A percentile compares a stretch with the other conserved stretches of the same genome.
Conservation (phyloP, 106 monocot genomes). For the Dioscorea zingiberensis region DNA sequence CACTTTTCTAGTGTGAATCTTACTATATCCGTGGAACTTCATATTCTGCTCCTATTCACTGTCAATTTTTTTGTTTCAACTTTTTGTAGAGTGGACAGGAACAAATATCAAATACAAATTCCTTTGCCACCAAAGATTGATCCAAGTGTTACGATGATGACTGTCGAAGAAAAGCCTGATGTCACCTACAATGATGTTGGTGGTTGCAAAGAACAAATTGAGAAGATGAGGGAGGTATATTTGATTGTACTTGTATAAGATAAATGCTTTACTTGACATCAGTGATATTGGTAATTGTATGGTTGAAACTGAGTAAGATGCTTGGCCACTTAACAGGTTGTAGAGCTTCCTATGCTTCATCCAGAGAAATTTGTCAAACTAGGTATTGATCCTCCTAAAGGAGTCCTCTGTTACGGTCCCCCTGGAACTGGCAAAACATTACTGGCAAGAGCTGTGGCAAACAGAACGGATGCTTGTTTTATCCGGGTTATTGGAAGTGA, state of each 20-base stretch:
- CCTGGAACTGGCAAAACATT: constrained; percentile 98
- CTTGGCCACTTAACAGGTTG: constrained; percentile 40
- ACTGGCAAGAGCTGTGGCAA: constrained; percentile 94
- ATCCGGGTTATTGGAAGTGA: constrained; percentile 98
- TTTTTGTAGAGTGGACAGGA: constrained; percentile 79
- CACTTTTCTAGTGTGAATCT: too few species aligned
- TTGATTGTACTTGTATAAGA: background rate
- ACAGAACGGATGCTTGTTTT: constrained; percentile 95
- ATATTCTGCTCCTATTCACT: too few species aligned
- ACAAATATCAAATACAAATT: constrained; percentile 99
- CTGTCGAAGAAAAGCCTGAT: constrained; percentile 97
- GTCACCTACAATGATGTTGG: constrained; percentile 99
- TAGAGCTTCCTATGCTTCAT: constrained; percentile 99
- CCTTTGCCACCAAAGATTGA: constrained; percentile 99
- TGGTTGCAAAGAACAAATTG: constrained; percentile 98
- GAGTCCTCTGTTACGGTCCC: constrained; percentile 97
- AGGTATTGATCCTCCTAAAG: constrained; percentile 98
- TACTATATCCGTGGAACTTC: too few species aligned
- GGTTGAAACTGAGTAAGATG: too few species aligned
- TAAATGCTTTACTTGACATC: too few species aligned
- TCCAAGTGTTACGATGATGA: constrained; percentile 99
- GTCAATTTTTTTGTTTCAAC: too few species aligned
- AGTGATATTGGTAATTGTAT: too few species aligned
- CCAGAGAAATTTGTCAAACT: constrained; percentile 99
- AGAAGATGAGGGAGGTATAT: constrained; percentile 93